These are phyloP conservation scores for Vachellia pachyceras DNA, from an alignment of 306 rosid species.

Conservation along the genomic window DNA sequence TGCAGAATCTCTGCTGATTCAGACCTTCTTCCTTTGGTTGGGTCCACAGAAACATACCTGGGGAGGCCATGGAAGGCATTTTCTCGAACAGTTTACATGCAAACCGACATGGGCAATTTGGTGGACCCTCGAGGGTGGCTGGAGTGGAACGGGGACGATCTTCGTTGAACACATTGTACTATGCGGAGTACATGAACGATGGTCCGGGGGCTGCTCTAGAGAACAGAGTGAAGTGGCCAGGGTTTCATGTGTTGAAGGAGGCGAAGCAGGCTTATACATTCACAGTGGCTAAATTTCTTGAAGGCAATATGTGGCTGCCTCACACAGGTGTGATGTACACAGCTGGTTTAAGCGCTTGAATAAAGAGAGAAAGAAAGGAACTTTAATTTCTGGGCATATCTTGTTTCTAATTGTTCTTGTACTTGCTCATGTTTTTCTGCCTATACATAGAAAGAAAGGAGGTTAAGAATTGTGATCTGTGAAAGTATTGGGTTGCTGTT, in stretches of 20 bases:
- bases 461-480: neutral
- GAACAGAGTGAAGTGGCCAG: constrained; percentile 71
- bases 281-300: constrained; percentile 68
- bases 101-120: constrained; percentile 52
- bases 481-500: neutral
- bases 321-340: constrained; percentile 70
- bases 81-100: constrained; percentile 76
- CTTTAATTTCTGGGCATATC: neutral
- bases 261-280: constrained; percentile 51
- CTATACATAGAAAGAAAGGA: neutral
- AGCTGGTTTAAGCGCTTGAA: constrained; percentile 52
- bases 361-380: neutral
- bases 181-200: constrained; percentile 70
- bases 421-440: neutral
- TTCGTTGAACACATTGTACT: constrained; percentile 64
- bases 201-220: constrained; percentile 63
- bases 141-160: constrained; percentile 66
- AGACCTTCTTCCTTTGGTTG: constrained; percentile 45
- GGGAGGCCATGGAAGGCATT: constrained; percentile 90
- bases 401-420: neutral
- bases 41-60: constrained; percentile 55
- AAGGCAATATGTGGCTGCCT: constrained; percentile 83
- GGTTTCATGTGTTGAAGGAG: constrained; percentile 59
- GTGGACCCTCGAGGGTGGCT: constrained; percentile 83
- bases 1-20: constrained; percentile 74